These are phyloP conservation scores for Termitomyces sp. DNA, from an alignment of 768 basidiomycete genomes.

Conservation along the genomic window DNA sequence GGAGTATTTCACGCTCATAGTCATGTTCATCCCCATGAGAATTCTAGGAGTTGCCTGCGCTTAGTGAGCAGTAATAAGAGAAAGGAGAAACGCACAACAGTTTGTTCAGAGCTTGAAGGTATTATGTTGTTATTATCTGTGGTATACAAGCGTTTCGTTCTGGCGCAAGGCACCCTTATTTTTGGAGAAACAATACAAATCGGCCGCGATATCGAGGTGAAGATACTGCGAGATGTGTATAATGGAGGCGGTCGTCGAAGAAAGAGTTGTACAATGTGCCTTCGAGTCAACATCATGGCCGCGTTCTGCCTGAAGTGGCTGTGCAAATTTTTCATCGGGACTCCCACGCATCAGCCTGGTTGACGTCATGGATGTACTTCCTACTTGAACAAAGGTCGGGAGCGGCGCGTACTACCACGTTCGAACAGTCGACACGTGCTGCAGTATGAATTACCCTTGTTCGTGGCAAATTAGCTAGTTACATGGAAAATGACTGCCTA, in stretches of 20 bases:
- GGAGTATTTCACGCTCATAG: too few relatives aligned
- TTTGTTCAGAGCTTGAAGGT: background rate
- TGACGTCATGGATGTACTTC: too few relatives aligned
- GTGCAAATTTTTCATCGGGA: too few relatives aligned
- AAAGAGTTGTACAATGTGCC: constrained; percentile 1
- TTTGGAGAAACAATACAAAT: background rate
- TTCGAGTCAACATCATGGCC: constrained; percentile 3
- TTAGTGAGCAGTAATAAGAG: background rate
- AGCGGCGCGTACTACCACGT: too few relatives aligned
- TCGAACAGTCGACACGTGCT: too few relatives aligned
- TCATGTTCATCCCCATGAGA: background rate
- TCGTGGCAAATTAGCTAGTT: too few relatives aligned
- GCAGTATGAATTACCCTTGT: too few relatives aligned
- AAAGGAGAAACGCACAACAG: constrained; percentile 1
- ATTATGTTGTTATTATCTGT: background rate
- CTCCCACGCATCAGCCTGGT: too few relatives aligned
- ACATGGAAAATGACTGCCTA: too few relatives aligned
- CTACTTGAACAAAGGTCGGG: too few relatives aligned
- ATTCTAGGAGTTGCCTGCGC: background rate
- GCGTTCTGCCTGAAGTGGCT: too few relatives aligned
- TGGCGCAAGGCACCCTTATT: background rate
- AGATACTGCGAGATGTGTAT: background rate
- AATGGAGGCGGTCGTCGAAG: background rate
- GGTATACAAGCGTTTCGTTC: background rate
- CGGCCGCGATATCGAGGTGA: background rate